Conservation (phyloP, 2,329 filamentous ascomycete species). For the Aspergillus novoparasiticus region DNA sequence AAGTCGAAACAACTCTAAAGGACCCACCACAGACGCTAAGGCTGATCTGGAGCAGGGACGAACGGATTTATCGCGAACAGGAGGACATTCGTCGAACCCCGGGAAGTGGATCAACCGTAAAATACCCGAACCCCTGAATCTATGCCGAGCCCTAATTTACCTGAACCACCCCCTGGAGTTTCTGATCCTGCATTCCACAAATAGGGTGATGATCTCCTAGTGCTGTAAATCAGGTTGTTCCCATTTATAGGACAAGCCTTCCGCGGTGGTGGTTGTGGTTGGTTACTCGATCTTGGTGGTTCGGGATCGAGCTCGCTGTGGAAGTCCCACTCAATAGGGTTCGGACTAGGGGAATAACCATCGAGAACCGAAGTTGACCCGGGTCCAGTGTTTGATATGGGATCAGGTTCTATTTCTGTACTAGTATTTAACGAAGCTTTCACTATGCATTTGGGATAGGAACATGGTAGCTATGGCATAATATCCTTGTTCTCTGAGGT, state of each 20-base stretch:
- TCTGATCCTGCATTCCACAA: neutral
- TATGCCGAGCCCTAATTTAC: neutral
- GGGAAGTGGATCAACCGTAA: neutral
- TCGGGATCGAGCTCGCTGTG: neutral
- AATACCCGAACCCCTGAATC: neutral
- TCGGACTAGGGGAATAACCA: neutral
- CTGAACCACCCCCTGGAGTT: neutral
- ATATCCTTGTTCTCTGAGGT: too few species aligned
- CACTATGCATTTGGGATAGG: neutral
- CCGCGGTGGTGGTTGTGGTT: neutral
- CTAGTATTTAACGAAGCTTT: neutral
- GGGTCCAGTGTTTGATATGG: neutral
- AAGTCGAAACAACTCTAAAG: neutral
- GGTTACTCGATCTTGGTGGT: neutral
- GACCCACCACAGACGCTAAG: neutral
- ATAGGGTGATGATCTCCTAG: neutral
- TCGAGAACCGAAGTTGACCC: slow-evolving; percentile 1
- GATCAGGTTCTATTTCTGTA: neutral
- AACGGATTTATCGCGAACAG: neutral
- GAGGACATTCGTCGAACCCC: neutral
- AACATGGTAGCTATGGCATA: too few species aligned
- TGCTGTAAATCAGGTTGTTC: neutral
- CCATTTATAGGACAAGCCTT: slow-evolving; percentile 1
- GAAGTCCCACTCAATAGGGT: neutral
- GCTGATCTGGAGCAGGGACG: neutral